These are phyloP conservation scores for Rosa chinensis DNA, from an alignment of 306 rosid genomes.

Conservation along the genomic window DNA sequence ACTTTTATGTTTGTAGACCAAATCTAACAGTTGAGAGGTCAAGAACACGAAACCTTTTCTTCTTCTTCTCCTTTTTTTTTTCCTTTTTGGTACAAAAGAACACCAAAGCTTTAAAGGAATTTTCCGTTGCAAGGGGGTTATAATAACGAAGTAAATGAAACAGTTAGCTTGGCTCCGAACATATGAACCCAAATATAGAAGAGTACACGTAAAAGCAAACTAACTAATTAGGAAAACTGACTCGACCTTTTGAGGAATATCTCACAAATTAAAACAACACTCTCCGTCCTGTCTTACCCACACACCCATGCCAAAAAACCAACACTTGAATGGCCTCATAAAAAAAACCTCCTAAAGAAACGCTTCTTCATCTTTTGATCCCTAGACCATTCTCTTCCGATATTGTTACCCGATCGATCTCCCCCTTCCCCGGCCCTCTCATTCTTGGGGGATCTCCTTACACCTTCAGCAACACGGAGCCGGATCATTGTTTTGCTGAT, in stretches of 20 bases:
- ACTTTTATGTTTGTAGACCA: too few species aligned
- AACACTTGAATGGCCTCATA: not conserved
- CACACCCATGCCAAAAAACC: not conserved
- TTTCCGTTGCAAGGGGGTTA: too few species aligned
- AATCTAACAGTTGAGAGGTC: too few species aligned
- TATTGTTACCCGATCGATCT: not conserved
- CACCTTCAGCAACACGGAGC: constrained; percentile 39
- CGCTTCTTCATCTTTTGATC: constrained; percentile 19
- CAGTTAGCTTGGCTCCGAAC: not conserved
- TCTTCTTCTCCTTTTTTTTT: too few species aligned
- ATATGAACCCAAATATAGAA: constrained; percentile 10
- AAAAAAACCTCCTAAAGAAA: constrained; percentile 15
- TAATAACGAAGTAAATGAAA: not conserved
- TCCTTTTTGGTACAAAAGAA: too few species aligned
- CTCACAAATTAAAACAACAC: constrained; percentile 3
- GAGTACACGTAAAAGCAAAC: not conserved
- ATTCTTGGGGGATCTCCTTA: constrained; percentile 50
- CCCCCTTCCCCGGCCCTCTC: not conserved
- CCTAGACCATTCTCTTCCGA: constrained; percentile 11
- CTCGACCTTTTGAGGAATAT: not conserved
- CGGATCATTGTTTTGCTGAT: constrained; percentile 33
- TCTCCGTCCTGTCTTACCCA: not conserved
- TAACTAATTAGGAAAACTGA: not conserved
- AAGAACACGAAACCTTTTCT: too few species aligned
- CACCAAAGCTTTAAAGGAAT: too few species aligned